A percentile compares a stretch with the other conserved stretches of the same genome.
Conservation (phyloP, 2,329 filamentous ascomycete genomes). For the Cercospora berteroae region DNA sequence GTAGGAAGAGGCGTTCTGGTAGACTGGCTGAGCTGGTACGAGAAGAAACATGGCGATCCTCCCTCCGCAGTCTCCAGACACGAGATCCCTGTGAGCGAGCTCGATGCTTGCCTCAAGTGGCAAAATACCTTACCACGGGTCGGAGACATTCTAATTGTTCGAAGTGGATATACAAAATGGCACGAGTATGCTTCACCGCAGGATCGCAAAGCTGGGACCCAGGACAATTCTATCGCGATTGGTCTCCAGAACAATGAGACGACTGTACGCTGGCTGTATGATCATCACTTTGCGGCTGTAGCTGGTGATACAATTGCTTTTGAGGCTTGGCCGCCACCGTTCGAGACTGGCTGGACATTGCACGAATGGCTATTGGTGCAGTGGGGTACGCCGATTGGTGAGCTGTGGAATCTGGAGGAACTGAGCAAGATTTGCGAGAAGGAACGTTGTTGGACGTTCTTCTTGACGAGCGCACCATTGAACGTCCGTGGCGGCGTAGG, state of each 20-base stretch:
- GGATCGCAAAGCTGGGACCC: conserved; percentile 7
- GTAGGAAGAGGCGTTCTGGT: conserved; percentile 55
- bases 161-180: conserved; percentile 48
- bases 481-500: conserved; percentile 44
- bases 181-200: conserved; percentile 17
- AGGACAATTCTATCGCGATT: not conserved
- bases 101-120: conserved; percentile 41
- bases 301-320: conserved; percentile 20
- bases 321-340: conserved; percentile 39
- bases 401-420: conserved; percentile 51
- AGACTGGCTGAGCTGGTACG: conserved; percentile 49
- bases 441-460: conserved; percentile 47
- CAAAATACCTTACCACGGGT: conserved; percentile 55
- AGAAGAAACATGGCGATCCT: conserved; percentile 7
- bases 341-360: conserved; percentile 31
- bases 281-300: conserved; percentile 17
- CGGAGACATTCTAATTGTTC: conserved; percentile 54
- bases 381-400: conserved; percentile 53
- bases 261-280: conserved; percentile 17
- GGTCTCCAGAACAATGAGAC: conserved; percentile 9
- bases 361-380: conserved; percentile 51
- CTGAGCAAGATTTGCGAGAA: conserved; percentile 43
- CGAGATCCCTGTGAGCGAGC: conserved; percentile 7
- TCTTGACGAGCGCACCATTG: conserved; percentile 48
- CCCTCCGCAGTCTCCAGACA: conserved; percentile 4